phyloP scores from a whole-genome alignment of 108 stramenopile species.

The Pseudonitzschia delicatissima region DNA sequence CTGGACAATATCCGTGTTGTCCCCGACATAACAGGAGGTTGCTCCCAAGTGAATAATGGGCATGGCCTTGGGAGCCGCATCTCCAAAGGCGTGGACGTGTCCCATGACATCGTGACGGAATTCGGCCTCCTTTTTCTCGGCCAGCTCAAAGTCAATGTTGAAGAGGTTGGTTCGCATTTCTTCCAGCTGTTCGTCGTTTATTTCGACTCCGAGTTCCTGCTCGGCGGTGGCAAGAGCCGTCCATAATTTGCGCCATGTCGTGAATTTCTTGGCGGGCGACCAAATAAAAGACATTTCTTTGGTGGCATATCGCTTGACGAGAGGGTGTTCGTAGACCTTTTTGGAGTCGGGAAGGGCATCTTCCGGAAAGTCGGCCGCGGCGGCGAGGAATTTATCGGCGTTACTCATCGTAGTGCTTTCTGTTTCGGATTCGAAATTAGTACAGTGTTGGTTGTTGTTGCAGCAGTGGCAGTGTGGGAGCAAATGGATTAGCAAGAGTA shows the following conservation, averaged over 20 bases:
- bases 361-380: conserved; percentile 47
- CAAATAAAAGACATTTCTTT: conserved; percentile 98
- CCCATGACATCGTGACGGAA: conserved; percentile 99
- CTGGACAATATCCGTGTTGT: conserved; percentile 96
- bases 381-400: conserved; percentile 60
- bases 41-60: conserved; percentile 98
- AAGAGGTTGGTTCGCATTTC: conserved; percentile 82
- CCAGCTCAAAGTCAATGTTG: conserved; percentile 93
- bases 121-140: conserved; percentile 90
- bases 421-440: neutral
- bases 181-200: conserved; percentile 90
- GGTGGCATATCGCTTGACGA: conserved; percentile 92
- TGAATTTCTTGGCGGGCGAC: conserved; percentile 98
- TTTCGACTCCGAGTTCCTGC: conserved; percentile 93
- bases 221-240: conserved; percentile 96
- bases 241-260: conserved; percentile 98
- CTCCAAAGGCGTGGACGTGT: conserved; percentile 96
- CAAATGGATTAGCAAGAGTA: neutral
- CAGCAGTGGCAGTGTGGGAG: neutral
- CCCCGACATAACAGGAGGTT: conserved; percentile 95
- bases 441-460: neutral
- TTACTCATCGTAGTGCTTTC: conserved; percentile 30
- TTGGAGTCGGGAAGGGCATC: conserved; percentile 61
- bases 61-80: conserved; percentile 89
- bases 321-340: conserved; percentile 86